A percentile compares a stretch with the other conserved stretches of the same genome.
phyloP scores from a whole-genome alignment of 208 protist genomes.

The Borovskyia barvae region DNA sequence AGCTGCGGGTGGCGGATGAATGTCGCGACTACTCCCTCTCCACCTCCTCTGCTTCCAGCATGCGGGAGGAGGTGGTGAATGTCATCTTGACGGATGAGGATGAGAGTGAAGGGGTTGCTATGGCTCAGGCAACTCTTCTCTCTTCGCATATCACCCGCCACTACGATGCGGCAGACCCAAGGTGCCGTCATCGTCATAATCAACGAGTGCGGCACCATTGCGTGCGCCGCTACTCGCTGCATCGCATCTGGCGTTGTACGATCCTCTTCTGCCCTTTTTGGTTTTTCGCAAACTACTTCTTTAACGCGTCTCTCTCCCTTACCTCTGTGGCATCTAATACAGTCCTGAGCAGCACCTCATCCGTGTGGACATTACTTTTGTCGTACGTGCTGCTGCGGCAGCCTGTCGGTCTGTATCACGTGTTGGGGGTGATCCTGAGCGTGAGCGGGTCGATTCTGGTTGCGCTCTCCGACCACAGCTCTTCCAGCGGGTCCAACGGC shows the following conservation, averaged over 20 bases:
- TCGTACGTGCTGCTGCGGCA: constrained; percentile 73
- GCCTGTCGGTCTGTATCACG: constrained; percentile 37
- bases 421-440: constrained; percentile 61
- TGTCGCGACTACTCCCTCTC: constrained; percentile 29
- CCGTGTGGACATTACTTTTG: constrained; percentile 84
- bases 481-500: constrained; percentile 24
- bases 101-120: not conserved
- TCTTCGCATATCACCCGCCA: constrained; percentile 11
- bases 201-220: constrained; percentile 39
- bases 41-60: constrained; percentile 23
- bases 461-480: constrained; percentile 49
- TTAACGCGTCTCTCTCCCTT: constrained; percentile 85
- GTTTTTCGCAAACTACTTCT: constrained; percentile 91
- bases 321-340: constrained; percentile 90
- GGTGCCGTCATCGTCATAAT: constrained; percentile 8
- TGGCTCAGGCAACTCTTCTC: constrained; percentile 1
- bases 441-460: constrained; percentile 71
- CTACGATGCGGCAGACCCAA: not conserved
- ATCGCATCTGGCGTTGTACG: constrained; percentile 70
- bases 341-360: constrained; percentile 83
- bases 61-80: constrained; percentile 31
- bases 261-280: constrained; percentile 84
- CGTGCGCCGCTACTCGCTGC: constrained; percentile 60
- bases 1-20: constrained; percentile 19
- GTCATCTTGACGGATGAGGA: constrained; percentile 26